Conservation (phyloP, 2,329 filamentous ascomycete species). For the Passalora sequoiae region DNA sequence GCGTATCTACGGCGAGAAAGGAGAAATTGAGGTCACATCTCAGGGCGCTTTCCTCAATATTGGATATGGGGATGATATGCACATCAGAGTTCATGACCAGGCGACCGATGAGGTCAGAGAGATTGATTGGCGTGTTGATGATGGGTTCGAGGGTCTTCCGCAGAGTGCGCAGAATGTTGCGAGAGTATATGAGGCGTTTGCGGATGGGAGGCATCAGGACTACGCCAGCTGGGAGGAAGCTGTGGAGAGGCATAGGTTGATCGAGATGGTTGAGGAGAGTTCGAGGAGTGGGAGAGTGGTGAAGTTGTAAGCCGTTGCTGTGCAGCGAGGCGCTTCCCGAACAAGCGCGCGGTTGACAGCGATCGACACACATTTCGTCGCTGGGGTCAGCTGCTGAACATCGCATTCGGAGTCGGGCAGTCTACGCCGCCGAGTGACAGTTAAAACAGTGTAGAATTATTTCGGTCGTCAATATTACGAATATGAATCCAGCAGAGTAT, state of each 20-base stretch:
- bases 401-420: too few relatives aligned
- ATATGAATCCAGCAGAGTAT: too few relatives aligned
- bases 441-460: too few relatives aligned
- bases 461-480: too few relatives aligned
- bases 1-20: constrained; percentile 9
- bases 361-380: too few relatives aligned
- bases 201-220: constrained; percentile 5
- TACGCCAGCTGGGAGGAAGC: constrained; percentile 9
- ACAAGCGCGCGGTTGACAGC: too few relatives aligned
- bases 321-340: too few relatives aligned
- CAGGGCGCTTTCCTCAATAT: constrained; percentile 3
- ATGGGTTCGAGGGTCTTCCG: constrained; percentile 3
- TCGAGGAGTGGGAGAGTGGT: constrained; percentile 1
- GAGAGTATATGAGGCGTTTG: constrained; percentile 12
- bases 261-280: constrained; percentile 10
- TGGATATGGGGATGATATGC: constrained; percentile 4
- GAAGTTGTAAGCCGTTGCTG: not conserved
- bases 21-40: constrained; percentile 5
- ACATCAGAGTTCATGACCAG: constrained; percentile 8
- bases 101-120: constrained; percentile 1
- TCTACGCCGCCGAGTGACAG: too few relatives aligned
- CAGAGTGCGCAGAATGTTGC: constrained; percentile 1
- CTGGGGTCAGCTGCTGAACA: too few relatives aligned
- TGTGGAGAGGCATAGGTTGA: constrained; percentile 6
- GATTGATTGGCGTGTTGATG: constrained; percentile 3